These are phyloP conservation scores for Chaetomium fimeti DNA, from an alignment of 495 filamentous ascomycete genomes.

Conservation along the genomic window DNA sequence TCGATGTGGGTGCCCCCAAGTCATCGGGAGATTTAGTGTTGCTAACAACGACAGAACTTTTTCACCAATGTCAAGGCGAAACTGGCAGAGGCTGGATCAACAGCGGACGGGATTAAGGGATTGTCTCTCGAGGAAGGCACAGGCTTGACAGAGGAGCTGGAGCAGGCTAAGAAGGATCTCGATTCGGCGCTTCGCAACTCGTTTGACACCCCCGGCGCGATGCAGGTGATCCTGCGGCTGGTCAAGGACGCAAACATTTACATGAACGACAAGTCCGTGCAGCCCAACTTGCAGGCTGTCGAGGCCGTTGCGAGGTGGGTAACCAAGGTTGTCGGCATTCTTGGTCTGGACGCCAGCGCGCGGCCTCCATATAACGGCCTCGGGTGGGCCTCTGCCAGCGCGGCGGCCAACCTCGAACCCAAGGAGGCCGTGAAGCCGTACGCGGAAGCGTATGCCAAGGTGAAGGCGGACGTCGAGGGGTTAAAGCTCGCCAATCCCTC, in stretches of 20 bases:
- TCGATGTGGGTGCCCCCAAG: slow-evolving; percentile 55
- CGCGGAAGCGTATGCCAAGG: slow-evolving; percentile 37
- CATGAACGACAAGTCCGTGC: slow-evolving; percentile 53
- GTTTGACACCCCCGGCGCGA: slow-evolving; percentile 78
- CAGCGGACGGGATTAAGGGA: slow-evolving; percentile 48
- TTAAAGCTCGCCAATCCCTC: slow-evolving; percentile 39
- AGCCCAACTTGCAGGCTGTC: slow-evolving; percentile 52
- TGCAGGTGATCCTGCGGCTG: slow-evolving; percentile 71
- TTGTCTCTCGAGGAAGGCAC: slow-evolving; percentile 40
- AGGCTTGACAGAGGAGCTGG: slow-evolving; percentile 48
- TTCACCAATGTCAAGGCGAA: slow-evolving; percentile 75
- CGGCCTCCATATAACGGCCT: slow-evolving; percentile 59
- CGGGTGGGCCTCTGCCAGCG: slow-evolving; percentile 77
- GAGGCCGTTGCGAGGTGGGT: slow-evolving; percentile 72
- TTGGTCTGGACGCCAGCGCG: slow-evolving; percentile 76
- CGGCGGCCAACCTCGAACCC: slow-evolving; percentile 51
- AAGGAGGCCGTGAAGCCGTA: slow-evolving; percentile 48
- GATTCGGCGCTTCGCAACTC: slow-evolving; percentile 75
- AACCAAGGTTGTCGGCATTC: slow-evolving; percentile 76
- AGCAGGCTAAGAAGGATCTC: slow-evolving; percentile 62
- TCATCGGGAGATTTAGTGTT: neutral
- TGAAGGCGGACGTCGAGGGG: slow-evolving; percentile 41
- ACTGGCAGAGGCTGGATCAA: slow-evolving; percentile 43
- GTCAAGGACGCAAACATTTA: slow-evolving; percentile 73
- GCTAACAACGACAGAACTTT: slow-evolving; percentile 62